Conservation (phyloP, 495 filamentous ascomycete species). For the Chaetomium cochliodes region DNA sequence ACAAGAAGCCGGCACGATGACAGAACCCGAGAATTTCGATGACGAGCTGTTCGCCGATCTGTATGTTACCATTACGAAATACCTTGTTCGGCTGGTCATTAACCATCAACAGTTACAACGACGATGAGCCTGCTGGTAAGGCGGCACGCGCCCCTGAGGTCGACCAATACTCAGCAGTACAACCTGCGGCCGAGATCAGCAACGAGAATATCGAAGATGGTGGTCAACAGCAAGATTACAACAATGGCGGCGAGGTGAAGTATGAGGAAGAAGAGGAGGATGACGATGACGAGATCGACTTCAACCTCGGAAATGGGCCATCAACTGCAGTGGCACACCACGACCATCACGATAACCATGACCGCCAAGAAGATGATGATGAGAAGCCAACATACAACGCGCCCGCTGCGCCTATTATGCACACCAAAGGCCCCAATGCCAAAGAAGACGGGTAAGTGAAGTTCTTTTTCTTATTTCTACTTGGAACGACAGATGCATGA, state of each 20-base stretch:
- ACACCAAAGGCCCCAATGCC: conserved; percentile 61
- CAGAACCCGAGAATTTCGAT: conserved; percentile 85
- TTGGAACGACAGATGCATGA: conserved; percentile 22
- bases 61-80: conserved; percentile 54
- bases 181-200: conserved; percentile 36
- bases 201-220: conserved; percentile 53
- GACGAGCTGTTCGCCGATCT: conserved; percentile 98
- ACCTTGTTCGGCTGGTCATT: not conserved
- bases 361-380: conserved; percentile 24
- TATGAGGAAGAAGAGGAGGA: conserved; percentile 62
- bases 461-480: conserved; percentile 32
- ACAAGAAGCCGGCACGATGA: conserved; percentile 53
- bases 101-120: conserved; percentile 69
- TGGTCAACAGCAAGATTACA: conserved; percentile 25
- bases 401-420: conserved; percentile 21
- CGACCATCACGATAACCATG: conserved; percentile 35
- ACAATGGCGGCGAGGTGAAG: conserved; percentile 46
- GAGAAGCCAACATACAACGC: conserved; percentile 33
- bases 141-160: conserved; percentile 39
- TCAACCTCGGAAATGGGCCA: conserved; percentile 52
- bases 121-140: conserved; percentile 62
- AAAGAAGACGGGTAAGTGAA: conserved; percentile 98
- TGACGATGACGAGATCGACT: conserved; percentile 66
- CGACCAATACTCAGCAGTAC: conserved; percentile 35
- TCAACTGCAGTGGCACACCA: conserved; percentile 38